Base-by-base conservation (phyloP, 2,329 filamentous ascomycete genomes). In the Ophiostoma montium region DNA sequence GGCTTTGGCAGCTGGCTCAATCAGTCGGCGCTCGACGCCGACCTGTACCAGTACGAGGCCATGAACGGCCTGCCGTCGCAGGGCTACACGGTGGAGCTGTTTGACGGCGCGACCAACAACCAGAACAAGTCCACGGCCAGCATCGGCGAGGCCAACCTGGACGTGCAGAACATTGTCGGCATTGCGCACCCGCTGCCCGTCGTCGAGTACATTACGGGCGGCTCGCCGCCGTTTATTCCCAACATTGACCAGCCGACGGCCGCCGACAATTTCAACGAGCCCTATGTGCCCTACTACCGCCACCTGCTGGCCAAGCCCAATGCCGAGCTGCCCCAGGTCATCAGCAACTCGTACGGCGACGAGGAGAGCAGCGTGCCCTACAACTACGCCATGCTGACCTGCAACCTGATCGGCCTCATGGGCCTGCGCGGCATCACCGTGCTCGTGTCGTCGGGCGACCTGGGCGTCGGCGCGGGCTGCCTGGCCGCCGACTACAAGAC, bases 341-440 rank as follows among this genome's bases (percentile, higher is more conserved):
- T 86, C 38, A 74, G 72, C 36, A 82, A 79, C n/a, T 85, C 80
- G 0, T 86, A 86, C 58, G 80, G 79, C 23, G 80, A 84, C 55
- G 70, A 80, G 43, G 82, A 86, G 50, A 51, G 54, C 59, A 72
- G 70, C 3, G 67, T 85, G 0, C 78, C 80, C 0, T 63, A 64
- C 19, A 64, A 68, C 3, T 84, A 84, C 59, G 73, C 77, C 8
- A 67, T 57, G 12, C 62, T 64, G 11, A 61, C 67, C 12, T 71
- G 74, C 57, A 69, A 74, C 50, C 72, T 77, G 18, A 84, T 84
- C 62, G 70, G 70, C 31, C 76, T 82, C 52, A 71, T 86, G 5
- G 79, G 78, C 19, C 70, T 75, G 1, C 75, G 82, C 11, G 82
- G 82, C 31, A 75, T 84, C 18, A 76, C 78, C 0, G 67, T 86